Evolutionary conservation across 169 alveolate species (phyloP), one percentile per base, ranked within the genome.

Genomic region (Plasmodium vivax): DNA sequence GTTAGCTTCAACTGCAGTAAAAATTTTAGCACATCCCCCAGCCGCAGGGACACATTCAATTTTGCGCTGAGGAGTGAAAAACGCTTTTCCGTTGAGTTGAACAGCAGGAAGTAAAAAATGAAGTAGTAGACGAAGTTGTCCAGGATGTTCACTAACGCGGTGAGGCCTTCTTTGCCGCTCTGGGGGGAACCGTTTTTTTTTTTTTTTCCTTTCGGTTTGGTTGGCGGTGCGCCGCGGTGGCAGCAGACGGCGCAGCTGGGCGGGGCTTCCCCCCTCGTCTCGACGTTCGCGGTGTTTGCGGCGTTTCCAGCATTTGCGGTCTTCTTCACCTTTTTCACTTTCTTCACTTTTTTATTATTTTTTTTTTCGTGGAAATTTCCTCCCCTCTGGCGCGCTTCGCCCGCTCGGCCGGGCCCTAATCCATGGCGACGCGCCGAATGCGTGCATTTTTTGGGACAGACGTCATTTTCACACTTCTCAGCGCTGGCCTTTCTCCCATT

Each of bases 91-190:
- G 30, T 54, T 88, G 85, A 79, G 45, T 88, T 62, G 72, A 88
- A 88, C 47, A 88, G 51, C 32, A 88, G 82, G 82, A 77, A 88
- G 82, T 79, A 88, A 38, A 88, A 79, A 75, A 88, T 88, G 74
- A 56, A 88, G 74, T 88, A 88, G 82, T 88, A 80, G 34, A 79
- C 90, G 72, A 30, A 88, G 73, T 54, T 88, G 51, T 88, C 73
- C 43, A 88, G 51, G 27, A 88, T 79, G 88, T 77, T 88, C 71
- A 47, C 47, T 45, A 88, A 27, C 34, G 30, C 90, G 14, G 34
- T 56, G 3, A 12, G 43, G 30, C 45, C 9, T 85, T 45, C 38
- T 68, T 68, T 68, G 41, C 32, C 77, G 4, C 19, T 68, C 32
- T 16, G n/a, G 38, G 12, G 36, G 77, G 19, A 68, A 19, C 38